Percentiles rank a stretch among this genome's conserved stretches.
These are phyloP conservation scores for Hygrophila difformis DNA, from an alignment of 257 asterid species.

Conservation along the genomic window DNA sequence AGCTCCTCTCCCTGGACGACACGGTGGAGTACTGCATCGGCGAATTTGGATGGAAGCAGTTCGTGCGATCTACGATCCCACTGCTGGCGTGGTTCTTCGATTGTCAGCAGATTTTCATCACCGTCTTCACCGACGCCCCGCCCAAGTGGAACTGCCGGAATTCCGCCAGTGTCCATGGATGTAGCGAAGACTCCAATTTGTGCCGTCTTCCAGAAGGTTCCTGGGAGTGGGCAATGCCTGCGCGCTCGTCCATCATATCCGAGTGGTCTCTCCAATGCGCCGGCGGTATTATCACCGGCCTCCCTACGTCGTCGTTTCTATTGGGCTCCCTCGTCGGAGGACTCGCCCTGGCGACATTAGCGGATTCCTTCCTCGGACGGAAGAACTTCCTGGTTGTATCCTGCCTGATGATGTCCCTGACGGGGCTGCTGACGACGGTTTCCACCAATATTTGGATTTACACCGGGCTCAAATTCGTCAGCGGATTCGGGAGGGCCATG, in stretches of 20 bases:
- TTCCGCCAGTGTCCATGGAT: background rate
- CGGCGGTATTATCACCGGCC: constrained; percentile 21
- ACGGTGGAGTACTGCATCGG: background rate
- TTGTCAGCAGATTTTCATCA: constrained; percentile 41
- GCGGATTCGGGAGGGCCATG: constrained; percentile 35
- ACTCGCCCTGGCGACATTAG: constrained; percentile 23
- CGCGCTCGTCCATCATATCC: constrained; percentile 27
- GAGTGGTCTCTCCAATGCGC: constrained; percentile 50
- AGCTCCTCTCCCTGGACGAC: constrained; percentile 6
- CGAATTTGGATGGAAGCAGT: background rate
- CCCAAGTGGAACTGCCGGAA: constrained; percentile 37
- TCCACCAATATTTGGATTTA: constrained; percentile 38
- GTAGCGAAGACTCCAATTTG: constrained; percentile 14
- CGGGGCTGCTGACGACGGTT: constrained; percentile 26
- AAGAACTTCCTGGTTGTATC: constrained; percentile 33
- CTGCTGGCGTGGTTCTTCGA: constrained; percentile 36
- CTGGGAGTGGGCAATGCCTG: constrained; percentile 42
- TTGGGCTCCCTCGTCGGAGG: constrained; percentile 39
- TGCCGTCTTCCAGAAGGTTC: constrained; percentile 25
- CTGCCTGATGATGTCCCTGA: constrained; percentile 30
- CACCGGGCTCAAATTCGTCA: constrained; percentile 23
- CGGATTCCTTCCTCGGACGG: constrained; percentile 38
- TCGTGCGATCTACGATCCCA: background rate
- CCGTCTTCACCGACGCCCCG: constrained; percentile 34
- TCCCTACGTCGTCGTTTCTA: constrained; percentile 50